phyloP scores from a whole-genome alignment of 108 stramenopile species.

The Fragilariopsis cylindrus region DNA sequence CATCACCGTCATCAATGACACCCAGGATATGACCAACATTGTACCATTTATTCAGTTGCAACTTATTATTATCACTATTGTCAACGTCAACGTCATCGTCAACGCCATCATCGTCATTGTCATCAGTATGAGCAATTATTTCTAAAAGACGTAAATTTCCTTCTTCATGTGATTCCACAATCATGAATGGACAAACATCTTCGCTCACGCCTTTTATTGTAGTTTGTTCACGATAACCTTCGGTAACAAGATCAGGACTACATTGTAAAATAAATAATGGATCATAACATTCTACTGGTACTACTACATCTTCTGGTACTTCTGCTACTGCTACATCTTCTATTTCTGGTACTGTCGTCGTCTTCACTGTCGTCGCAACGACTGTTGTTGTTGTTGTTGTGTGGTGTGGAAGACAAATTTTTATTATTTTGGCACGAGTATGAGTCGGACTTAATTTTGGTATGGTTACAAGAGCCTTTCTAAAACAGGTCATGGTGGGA shows the following conservation, averaged over 20 bases:
- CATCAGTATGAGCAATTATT: background rate
- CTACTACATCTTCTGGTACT: too few relatives aligned
- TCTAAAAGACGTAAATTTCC: slow-evolving; percentile 3
- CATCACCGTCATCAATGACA: slow-evolving; percentile 34
- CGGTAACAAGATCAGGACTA: slow-evolving; percentile 33
- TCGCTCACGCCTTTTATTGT: too few relatives aligned
- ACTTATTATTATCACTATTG: background rate
- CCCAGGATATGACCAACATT: slow-evolving; percentile 27
- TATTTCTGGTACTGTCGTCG: background rate
- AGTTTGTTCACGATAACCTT: slow-evolving; percentile 30
- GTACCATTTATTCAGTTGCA: slow-evolving; percentile 24
- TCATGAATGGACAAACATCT: slow-evolving; percentile 26
- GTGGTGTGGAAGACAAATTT: slow-evolving; percentile 8
- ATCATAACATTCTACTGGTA: slow-evolving; percentile 27
- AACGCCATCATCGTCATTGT: background rate
- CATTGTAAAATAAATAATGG: slow-evolving; percentile 39
- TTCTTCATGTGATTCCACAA: slow-evolving; percentile 43
- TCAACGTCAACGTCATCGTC: background rate
- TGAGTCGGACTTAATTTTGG: slow-evolving; percentile 38
- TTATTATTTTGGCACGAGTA: slow-evolving; percentile 25
- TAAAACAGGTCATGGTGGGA: slow-evolving; percentile 10
- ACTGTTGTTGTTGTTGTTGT: background rate
- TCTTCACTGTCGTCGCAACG: background rate
- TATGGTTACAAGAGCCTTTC: slow-evolving; percentile 21
- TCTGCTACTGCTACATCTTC: too few relatives aligned